Conservation (phyloP, 139 green algal genomes). For the Ulvella scutata region DNA sequence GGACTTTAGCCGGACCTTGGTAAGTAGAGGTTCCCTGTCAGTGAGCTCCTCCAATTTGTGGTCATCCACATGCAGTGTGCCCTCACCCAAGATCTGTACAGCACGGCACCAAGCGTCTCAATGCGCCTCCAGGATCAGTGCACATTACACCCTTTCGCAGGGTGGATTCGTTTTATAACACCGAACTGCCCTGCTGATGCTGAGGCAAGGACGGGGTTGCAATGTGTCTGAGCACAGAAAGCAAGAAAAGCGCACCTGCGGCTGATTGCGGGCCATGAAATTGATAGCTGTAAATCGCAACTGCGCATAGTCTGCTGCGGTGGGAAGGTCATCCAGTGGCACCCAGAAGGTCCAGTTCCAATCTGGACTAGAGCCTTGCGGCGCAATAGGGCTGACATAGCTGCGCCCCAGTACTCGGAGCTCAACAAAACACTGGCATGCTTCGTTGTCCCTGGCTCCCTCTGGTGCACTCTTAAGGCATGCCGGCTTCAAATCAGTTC, state of each 20-base stretch:
- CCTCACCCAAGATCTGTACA: background rate
- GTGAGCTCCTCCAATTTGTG: background rate
- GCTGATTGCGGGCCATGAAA: background rate
- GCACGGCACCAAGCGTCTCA: too few species aligned
- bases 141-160: too few species aligned
- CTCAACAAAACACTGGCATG: background rate
- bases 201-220: too few species aligned
- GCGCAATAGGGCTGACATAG: background rate
- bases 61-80: background rate
- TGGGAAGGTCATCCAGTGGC: background rate
- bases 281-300: background rate
- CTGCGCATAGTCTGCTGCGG: background rate
- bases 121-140: too few species aligned
- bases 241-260: background rate
- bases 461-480: background rate
- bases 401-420: background rate
- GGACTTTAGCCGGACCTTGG: background rate
- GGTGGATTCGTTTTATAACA: too few species aligned
- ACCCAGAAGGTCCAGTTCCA: slow-evolving; percentile 3
- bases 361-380: background rate
- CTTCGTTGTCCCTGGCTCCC: background rate
- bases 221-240: too few species aligned
- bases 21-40: background rate
- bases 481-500: background rate
- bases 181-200: too few species aligned